phyloP scores from a whole-genome alignment of 176 grass and related monocot species.

The Eragrostis nindensis region DNA sequence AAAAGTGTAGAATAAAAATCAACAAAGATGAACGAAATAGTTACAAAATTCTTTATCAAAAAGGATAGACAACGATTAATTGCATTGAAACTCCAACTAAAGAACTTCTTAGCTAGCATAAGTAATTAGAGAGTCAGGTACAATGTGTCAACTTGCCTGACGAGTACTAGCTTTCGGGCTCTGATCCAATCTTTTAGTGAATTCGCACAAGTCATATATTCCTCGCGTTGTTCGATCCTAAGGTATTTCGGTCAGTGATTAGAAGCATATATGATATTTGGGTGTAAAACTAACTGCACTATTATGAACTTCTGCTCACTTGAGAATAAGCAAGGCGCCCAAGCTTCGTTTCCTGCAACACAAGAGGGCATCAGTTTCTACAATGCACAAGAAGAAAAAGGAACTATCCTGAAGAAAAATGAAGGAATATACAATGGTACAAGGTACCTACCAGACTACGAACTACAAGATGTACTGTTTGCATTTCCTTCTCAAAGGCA shows the following conservation, averaged over 20 bases:
- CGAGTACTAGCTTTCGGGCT: slow-evolving; percentile 54
- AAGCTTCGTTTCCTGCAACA: slow-evolving; percentile 87
- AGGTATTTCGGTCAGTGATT: slow-evolving; percentile 31
- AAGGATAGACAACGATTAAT: too few species aligned
- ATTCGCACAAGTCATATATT: slow-evolving; percentile 81
- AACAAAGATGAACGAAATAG: slow-evolving; percentile 23
- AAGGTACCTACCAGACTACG: slow-evolving; percentile 72
- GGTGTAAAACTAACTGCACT: slow-evolving; percentile 16
- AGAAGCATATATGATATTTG: slow-evolving; percentile 20
- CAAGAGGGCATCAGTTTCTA: slow-evolving; percentile 49
- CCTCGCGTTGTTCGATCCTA: slow-evolving; percentile 78
- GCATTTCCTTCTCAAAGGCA: slow-evolving; percentile 73
- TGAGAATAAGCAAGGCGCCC: slow-evolving; percentile 68
- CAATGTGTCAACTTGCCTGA: slow-evolving; percentile 46
- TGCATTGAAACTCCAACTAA: too few species aligned
- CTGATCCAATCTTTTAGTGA: slow-evolving; percentile 78
- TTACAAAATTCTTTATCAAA: background rate
- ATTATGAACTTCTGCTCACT: slow-evolving; percentile 50
- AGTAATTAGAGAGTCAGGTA: slow-evolving; percentile 20
- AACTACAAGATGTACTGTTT: slow-evolving; percentile 87
- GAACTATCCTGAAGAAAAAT: slow-evolving; percentile 17
- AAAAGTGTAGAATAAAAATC: slow-evolving; percentile 27
- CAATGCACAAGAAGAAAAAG: slow-evolving; percentile 22
- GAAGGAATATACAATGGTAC: background rate
- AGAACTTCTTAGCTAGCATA: background rate